phyloP scores from a whole-genome alignment of 2,329 filamentous ascomycete species.

The Arachnomyces sp. region DNA sequence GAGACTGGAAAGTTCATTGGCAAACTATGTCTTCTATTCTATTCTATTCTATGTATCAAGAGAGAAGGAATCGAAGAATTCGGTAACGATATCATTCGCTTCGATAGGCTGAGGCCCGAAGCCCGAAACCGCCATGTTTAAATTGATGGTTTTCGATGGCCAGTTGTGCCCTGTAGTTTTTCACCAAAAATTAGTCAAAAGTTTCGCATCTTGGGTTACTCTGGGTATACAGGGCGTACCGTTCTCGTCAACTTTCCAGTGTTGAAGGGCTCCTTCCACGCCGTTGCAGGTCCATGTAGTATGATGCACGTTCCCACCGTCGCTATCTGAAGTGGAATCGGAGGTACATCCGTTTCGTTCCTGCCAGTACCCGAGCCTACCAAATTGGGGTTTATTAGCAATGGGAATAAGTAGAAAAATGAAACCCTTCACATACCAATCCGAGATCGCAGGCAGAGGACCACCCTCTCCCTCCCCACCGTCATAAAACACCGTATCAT shows the following conservation, averaged over 20 bases:
- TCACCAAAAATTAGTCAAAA: slow-evolving; percentile 1
- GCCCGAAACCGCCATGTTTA: slow-evolving; percentile 34
- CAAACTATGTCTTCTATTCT: too few relatives aligned
- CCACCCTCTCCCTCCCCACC: slow-evolving; percentile 37
- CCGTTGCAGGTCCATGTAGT: slow-evolving; percentile 35
- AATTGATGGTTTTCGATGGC: slow-evolving; percentile 39
- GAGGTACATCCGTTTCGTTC: slow-evolving; percentile 33
- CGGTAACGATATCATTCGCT: slow-evolving; percentile 37
- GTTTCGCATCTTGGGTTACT: too few relatives aligned
- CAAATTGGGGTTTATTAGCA: slow-evolving; percentile 5
- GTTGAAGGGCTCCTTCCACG: slow-evolving; percentile 30
- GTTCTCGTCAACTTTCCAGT: slow-evolving; percentile 39
- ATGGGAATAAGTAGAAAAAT: not conserved
- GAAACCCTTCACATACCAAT: slow-evolving; percentile 27
- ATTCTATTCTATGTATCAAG: too few relatives aligned
- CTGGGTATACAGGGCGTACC: slow-evolving; percentile 27
- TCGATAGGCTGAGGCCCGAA: slow-evolving; percentile 37
- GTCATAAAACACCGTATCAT: slow-evolving; percentile 39
- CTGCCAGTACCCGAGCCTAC: slow-evolving; percentile 33
- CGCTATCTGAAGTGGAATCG: slow-evolving; percentile 25
- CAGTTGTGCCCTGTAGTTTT: slow-evolving; percentile 34
- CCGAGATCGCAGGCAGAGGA: slow-evolving; percentile 37
- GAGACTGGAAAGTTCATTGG: too few relatives aligned
- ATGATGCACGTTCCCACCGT: slow-evolving; percentile 37
- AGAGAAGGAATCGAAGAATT: slow-evolving; percentile 36